Conservation (phyloP, 306 rosid species). For the Quercus bicolor region DNA sequence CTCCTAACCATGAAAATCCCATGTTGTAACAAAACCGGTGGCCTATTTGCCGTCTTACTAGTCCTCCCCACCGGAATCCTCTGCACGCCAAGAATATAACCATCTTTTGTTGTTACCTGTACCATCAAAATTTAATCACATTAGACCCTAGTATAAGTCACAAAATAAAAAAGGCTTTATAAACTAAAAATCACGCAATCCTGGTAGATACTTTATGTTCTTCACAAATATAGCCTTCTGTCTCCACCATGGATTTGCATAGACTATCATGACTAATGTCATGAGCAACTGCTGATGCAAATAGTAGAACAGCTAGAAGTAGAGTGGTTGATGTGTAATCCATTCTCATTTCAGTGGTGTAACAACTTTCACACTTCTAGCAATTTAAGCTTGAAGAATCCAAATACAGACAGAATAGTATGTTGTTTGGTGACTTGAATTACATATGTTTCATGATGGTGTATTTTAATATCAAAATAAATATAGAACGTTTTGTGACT, state of each 20-base stretch:
- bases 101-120: conserved; percentile 71
- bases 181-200: background rate
- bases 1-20: conserved; percentile 54
- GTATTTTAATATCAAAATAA: no score
- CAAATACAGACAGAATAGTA: no score
- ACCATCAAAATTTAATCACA: conserved; percentile 2
- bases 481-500: no score
- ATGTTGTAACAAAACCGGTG: conserved; percentile 71
- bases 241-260: conserved; percentile 52
- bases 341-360: conserved; percentile 12
- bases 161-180: no score
- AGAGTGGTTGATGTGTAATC: background rate
- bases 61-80: conserved; percentile 45
- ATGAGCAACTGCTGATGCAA: background rate
- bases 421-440: no score
- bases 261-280: conserved; percentile 34
- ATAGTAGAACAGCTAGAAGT: conserved; percentile 18
- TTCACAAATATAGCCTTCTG: conserved; percentile 58
- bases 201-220: conserved; percentile 47
- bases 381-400: no score
- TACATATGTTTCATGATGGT: no score
- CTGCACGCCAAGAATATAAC: conserved; percentile 65
- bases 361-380: no score
- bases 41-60: conserved; percentile 25
- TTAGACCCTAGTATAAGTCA: background rate